phyloP scores from a whole-genome alignment of 495 filamentous ascomycete genomes.

The Tuber melanosporum region DNA sequence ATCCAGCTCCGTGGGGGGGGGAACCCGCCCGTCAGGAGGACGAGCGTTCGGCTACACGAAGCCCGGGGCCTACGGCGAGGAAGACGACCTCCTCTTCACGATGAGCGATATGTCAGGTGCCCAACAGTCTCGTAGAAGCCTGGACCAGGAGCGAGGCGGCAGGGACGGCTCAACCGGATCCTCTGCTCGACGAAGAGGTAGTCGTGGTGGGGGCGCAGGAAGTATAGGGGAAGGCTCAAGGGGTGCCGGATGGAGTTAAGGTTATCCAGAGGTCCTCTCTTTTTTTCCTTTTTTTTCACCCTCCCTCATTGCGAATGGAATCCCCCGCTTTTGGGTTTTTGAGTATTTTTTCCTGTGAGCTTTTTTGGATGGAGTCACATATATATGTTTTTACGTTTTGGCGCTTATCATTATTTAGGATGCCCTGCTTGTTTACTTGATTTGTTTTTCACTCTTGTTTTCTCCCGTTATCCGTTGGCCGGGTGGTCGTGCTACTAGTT shows the following conservation, averaged over 20 bases:
- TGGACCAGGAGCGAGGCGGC: constrained; percentile 29
- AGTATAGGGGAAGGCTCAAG: constrained; percentile 17
- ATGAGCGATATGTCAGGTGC: constrained; percentile 40
- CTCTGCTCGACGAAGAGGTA: constrained; percentile 13
- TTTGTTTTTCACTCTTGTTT: not conserved
- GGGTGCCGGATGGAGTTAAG: constrained; percentile 18
- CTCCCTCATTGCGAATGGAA: not conserved
- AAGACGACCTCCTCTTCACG: constrained; percentile 40
- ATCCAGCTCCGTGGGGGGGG: constrained; percentile 15
- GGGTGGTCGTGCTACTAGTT: not conserved
- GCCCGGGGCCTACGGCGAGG: constrained; percentile 22
- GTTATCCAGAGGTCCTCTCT: not conserved
- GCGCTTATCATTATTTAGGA: constrained; percentile 15
- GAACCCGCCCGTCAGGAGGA: constrained; percentile 21
- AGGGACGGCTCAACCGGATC: constrained; percentile 19
- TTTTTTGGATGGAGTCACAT: constrained; percentile 32
- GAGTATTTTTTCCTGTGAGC: constrained; percentile 21
- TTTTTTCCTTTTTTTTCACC: not conserved
- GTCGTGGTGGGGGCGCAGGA: constrained; percentile 17
- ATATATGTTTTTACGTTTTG: constrained; percentile 30
- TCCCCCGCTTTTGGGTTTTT: not conserved
- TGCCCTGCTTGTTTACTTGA: not conserved
- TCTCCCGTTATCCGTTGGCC: not conserved
- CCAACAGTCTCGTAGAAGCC: constrained; percentile 35
- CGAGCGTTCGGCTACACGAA: constrained; percentile 33